Evolutionary conservation across 306 rosid species (phyloP).

Genomic region (Quercus dentata): DNA sequence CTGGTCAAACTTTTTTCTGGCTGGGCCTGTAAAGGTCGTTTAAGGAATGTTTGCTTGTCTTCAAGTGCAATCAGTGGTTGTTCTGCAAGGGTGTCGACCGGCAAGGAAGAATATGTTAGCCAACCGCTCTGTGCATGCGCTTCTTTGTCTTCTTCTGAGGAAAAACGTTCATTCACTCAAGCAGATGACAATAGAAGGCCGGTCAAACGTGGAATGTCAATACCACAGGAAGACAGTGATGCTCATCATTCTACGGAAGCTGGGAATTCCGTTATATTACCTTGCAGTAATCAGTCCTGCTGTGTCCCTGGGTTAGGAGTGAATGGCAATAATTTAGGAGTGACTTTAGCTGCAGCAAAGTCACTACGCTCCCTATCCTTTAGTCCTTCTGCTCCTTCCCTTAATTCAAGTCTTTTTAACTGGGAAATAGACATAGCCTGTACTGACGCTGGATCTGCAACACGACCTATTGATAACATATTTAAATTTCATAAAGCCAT

Average conservation of each 20-base stretch:
- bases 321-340: conserved; percentile 48
- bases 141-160: conserved; percentile 14
- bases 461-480: conserved; percentile 42
- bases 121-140: conserved; percentile 36
- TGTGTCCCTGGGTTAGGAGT: conserved; percentile 71
- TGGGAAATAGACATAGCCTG: conserved; percentile 36
- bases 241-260: conserved; percentile 14
- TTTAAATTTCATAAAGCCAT: conserved; percentile 52
- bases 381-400: conserved; percentile 34
- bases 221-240: conserved; percentile 29
- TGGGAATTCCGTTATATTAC: conserved; percentile 20
- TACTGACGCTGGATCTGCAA: conserved; percentile 5
- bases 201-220: conserved; percentile 16
- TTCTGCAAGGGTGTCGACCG: conserved; percentile 40
- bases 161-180: conserved; percentile 16
- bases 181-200: conserved; percentile 22
- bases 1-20: conserved; percentile 67
- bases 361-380: conserved; percentile 60
- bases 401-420: conserved; percentile 42
- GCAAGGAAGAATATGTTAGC: conserved; percentile 35
- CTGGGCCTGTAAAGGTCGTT: conserved; percentile 74
- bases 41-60: conserved; percentile 45
- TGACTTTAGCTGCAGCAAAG: conserved; percentile 41
- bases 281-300: conserved; percentile 51
- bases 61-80: conserved; percentile 44